Conservation (phyloP, 2,329 filamentous ascomycete species). For the Oidium heveae region DNA sequence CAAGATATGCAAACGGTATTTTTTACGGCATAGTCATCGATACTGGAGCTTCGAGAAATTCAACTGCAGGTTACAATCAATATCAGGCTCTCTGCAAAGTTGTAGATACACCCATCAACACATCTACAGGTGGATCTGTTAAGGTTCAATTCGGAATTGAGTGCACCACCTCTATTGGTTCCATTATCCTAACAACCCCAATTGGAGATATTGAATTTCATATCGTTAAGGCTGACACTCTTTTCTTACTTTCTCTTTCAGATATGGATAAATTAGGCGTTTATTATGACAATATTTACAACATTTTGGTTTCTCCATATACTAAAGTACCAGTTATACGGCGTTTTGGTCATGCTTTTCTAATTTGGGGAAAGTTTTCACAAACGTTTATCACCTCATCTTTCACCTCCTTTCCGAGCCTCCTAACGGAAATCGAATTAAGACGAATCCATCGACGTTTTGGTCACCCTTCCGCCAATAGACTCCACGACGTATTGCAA, state of each 20-base stretch:
- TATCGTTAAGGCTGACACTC: neutral
- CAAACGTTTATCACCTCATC: neutral
- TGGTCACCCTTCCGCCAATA: neutral
- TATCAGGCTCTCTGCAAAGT: neutral
- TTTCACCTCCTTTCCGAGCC: neutral
- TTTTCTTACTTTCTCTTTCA: neutral
- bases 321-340: neutral
- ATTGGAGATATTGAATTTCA: neutral
- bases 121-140: neutral
- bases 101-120: neutral
- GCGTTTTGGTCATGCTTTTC: neutral
- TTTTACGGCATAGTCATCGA: neutral
- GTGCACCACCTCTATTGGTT: neutral
- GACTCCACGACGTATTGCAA: neutral
- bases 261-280: too few relatives aligned
- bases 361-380: neutral
- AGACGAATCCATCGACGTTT: neutral
- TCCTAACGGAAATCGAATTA: neutral
- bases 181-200: neutral
- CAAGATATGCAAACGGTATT: neutral
- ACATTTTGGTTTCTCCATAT: neutral
- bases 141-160: neutral
- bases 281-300: neutral
- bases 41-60: neutral
- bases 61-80: neutral